Percentiles rank a stretch among this genome's conserved stretches.
Conservation (phyloP, 2,329 filamentous ascomycete species). For the Phaeoacremonium minimum region DNA sequence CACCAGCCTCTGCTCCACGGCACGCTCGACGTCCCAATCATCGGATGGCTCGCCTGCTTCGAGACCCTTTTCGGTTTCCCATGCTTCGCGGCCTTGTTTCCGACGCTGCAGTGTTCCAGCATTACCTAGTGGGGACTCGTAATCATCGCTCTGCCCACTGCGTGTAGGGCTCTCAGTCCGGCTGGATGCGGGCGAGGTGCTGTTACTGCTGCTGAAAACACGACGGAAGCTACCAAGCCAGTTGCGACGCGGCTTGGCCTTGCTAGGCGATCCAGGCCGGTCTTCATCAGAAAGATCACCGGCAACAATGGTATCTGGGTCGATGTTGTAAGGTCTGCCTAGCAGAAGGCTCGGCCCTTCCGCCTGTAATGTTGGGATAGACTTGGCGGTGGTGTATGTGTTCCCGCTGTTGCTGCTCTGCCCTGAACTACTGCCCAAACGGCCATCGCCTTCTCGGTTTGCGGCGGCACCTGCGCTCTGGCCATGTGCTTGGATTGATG, state of each 20-base stretch:
- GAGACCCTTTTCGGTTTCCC: constrained; percentile 36
- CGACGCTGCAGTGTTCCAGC: constrained; percentile 42
- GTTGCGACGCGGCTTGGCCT: constrained; percentile 50
- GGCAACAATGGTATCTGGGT: constrained; percentile 4
- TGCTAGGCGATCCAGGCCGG: constrained; percentile 50
- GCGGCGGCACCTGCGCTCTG: constrained; percentile 1
- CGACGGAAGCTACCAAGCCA: constrained; percentile 68
- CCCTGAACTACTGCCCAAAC: constrained; percentile 30
- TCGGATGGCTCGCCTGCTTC: constrained; percentile 52
- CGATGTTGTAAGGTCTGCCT: constrained; percentile 12
- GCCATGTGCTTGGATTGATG: too few species aligned
- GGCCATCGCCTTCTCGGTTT: constrained; percentile 23
- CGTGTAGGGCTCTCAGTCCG: constrained; percentile 19
- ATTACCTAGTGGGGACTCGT: constrained; percentile 37
- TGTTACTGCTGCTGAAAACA: constrained; percentile 46
- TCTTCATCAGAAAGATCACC: constrained; percentile 20
- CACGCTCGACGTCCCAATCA: constrained; percentile 73
- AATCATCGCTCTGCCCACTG: constrained; percentile 34
- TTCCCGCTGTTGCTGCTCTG: constrained; percentile 27
- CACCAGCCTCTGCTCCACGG: constrained; percentile 66
- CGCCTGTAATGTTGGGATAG: constrained; percentile 45
- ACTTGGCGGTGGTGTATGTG: constrained; percentile 49
- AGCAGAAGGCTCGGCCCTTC: constrained; percentile 48
- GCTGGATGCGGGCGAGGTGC: constrained; percentile 6
- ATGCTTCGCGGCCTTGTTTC: constrained; percentile 52